These are phyloP conservation scores for Citrus medica DNA, from an alignment of 345 rosid genomes.

Conservation along the genomic window DNA sequence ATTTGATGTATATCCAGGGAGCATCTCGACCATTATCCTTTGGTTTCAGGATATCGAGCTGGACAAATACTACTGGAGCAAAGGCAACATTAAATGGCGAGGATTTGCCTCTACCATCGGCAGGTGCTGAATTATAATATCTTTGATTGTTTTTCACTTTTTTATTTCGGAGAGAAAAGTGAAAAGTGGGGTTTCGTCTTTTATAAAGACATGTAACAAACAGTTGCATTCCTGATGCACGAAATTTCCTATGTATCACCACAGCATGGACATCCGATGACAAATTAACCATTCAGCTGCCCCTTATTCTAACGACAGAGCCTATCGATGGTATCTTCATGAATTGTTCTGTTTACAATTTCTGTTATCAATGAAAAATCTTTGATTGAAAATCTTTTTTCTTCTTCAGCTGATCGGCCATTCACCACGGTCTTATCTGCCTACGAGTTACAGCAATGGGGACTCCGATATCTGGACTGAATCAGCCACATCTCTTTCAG, in stretches of 20 bases:
- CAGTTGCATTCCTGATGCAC: conserved; percentile 27
- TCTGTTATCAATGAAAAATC: background rate
- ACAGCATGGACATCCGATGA: conserved; percentile 57
- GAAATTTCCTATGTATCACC: conserved; percentile 50
- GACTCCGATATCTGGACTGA: conserved; percentile 59
- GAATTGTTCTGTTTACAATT: background rate
- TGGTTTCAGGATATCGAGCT: conserved; percentile 65
- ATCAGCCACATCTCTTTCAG: conserved; percentile 30
- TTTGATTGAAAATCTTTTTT: background rate
- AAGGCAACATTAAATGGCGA: conserved; percentile 39
- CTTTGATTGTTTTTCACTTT: background rate
- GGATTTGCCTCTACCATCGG: conserved; percentile 42
- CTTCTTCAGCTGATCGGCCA: conserved; percentile 63
- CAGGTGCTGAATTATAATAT: conserved; percentile 42
- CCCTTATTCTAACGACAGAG: conserved; percentile 57
- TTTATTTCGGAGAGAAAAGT: background rate
- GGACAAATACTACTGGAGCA: conserved; percentile 57
- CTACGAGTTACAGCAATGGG: conserved; percentile 55
- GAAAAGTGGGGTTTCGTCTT: background rate
- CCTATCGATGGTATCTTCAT: conserved; percentile 66
- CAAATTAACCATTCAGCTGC: conserved; percentile 59
- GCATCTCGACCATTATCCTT: conserved; percentile 42
- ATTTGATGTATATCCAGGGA: conserved; percentile 33
- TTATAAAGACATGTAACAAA: background rate
- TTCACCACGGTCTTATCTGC: conserved; percentile 77